A percentile compares a stretch with the other conserved stretches of the same genome.
Conservation (phyloP, 306 rosid species). For the Glycine latifolia region DNA sequence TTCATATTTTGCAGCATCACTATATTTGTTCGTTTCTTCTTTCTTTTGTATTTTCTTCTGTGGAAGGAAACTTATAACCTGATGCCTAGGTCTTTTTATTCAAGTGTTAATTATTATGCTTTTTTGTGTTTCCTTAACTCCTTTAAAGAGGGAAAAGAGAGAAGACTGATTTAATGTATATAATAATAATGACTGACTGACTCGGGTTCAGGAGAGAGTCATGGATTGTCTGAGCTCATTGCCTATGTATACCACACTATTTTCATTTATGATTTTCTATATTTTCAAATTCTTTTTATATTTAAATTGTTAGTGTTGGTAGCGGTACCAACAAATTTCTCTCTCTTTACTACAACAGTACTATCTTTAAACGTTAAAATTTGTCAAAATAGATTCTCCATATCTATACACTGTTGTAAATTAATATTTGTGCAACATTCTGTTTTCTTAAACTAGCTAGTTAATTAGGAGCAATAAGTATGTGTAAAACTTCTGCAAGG, state of each 20-base stretch:
- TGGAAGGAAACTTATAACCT: background rate
- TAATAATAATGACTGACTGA: background rate
- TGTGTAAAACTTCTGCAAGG: background rate
- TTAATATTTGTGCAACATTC: background rate
- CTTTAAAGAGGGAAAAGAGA: background rate
- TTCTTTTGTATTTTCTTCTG: background rate
- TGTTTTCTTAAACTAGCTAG: background rate
- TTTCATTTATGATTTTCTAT: background rate
- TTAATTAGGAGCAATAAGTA: background rate
- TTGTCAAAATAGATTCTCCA: conserved; percentile 3
- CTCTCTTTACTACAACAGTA: background rate
- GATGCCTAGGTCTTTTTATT: background rate
- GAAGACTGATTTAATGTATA: background rate
- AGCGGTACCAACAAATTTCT: background rate
- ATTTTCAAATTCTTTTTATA: background rate
- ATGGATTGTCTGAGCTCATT: background rate
- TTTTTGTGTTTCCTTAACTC: background rate
- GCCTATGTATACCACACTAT: background rate
- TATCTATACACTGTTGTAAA: background rate
- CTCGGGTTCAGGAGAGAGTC: background rate
- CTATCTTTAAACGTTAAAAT: background rate
- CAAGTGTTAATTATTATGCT: background rate
- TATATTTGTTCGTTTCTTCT: background rate
- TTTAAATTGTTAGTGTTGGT: background rate
- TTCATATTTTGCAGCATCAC: no score